phyloP scores from a whole-genome alignment of 169 alveolate genomes.

The Babesia gibsoni region DNA sequence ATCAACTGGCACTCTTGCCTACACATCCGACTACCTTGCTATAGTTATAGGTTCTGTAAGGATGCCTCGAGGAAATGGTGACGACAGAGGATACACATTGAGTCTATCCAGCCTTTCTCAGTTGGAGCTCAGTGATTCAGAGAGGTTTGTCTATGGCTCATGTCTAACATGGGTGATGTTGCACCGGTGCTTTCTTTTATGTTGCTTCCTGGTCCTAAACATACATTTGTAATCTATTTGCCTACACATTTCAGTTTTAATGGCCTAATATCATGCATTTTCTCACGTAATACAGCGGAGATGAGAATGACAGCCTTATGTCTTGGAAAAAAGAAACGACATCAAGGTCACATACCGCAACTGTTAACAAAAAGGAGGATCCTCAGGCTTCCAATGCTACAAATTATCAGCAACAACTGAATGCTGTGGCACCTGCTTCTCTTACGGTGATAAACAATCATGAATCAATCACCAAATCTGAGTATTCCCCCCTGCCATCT shows the following conservation, averaged over 20 bases:
- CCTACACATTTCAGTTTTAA: not conserved
- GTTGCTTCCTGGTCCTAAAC: no score
- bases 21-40: no score
- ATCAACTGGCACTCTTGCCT: no score
- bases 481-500: no score
- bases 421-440: no score
- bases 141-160: not conserved
- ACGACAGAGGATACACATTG: not conserved
- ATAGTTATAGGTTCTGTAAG: no score
- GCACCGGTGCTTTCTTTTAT: not conserved
- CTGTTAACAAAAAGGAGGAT: not conserved
- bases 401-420: no score
- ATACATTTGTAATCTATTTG: no score
- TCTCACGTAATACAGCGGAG: not conserved
- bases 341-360: not conserved
- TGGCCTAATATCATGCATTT: not conserved
- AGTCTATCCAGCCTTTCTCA: conserved; percentile 31
- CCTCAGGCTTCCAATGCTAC: no score
- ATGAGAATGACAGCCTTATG: not conserved
- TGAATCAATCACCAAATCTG: no score
- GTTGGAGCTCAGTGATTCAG: conserved; percentile 3
- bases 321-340: not conserved
- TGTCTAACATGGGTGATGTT: not conserved
- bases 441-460: no score
- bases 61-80: no score